phyloP scores from a whole-genome alignment of 306 rosid species.

The Glycine tomentella region DNA sequence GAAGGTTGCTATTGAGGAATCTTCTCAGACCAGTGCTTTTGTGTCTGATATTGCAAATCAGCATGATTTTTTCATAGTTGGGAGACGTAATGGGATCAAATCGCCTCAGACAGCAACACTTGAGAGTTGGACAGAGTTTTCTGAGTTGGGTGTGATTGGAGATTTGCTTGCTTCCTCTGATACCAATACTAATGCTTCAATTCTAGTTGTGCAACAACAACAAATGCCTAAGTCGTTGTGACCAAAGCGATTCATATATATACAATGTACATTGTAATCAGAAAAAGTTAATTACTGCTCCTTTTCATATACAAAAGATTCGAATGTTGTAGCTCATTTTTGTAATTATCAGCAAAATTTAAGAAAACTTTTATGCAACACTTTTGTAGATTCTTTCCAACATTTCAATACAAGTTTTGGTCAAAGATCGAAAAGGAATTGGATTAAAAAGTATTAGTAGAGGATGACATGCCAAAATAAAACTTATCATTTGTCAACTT shows the following conservation, averaged over 20 bases:
- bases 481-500: too few species aligned
- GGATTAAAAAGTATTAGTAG: too few species aligned
- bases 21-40: constrained; percentile 41
- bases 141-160: constrained; percentile 63
- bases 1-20: not conserved
- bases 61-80: constrained; percentile 56
- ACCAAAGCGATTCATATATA: too few species aligned
- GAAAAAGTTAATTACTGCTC: too few species aligned
- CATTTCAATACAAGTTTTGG: too few species aligned
- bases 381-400: too few species aligned
- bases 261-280: not conserved
- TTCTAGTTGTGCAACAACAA: constrained; percentile 61
- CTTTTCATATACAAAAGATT: not conserved
- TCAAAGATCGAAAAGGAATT: too few species aligned
- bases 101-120: constrained; percentile 54
- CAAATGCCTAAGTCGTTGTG: not conserved
- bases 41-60: constrained; percentile 8
- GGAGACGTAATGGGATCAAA: constrained; percentile 49
- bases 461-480: too few species aligned
- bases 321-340: too few species aligned
- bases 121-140: constrained; percentile 60
- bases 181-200: constrained; percentile 43
- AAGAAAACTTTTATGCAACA: too few species aligned
- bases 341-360: too few species aligned
- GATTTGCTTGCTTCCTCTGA: constrained; percentile 65